Conservation (phyloP, 768 basidiomycete species). For the Tubosaeta brunneosetosa region DNA sequence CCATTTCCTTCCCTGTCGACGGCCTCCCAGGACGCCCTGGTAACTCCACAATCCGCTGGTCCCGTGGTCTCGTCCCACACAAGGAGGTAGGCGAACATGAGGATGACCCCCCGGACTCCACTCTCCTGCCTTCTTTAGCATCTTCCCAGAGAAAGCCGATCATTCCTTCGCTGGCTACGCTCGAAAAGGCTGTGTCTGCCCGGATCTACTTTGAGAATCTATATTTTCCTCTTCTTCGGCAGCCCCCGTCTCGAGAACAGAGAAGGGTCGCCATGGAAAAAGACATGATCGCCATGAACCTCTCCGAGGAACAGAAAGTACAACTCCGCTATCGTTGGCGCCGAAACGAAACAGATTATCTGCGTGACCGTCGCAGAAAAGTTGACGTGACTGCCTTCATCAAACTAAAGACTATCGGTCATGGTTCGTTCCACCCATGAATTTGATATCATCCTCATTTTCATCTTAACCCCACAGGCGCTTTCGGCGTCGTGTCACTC, state of each 20-base stretch:
- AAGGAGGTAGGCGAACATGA: conserved; percentile 62
- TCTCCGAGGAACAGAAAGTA: conserved; percentile 68
- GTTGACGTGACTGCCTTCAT: conserved; percentile 83
- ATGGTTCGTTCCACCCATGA: conserved; percentile 51
- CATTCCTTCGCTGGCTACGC: conserved; percentile 80
- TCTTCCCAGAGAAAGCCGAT: conserved; percentile 53
- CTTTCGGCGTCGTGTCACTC: conserved; percentile 93
- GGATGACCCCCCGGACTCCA: conserved; percentile 31
- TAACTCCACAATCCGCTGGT: conserved; percentile 59
- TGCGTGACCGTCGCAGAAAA: conserved; percentile 78
- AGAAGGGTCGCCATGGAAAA: conserved; percentile 82
- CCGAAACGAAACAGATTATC: conserved; percentile 85
- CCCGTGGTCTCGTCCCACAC: conserved; percentile 56
- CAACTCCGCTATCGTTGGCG: conserved; percentile 70
- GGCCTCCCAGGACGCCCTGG: conserved; percentile 53
- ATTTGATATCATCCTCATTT: conserved; percentile 21
- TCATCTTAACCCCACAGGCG: conserved; percentile 51
- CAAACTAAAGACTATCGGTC: conserved; percentile 91
- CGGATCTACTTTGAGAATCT: conserved; percentile 93
- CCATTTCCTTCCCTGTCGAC: conserved; percentile 37
- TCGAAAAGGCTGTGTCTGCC: conserved; percentile 90
- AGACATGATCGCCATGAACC: conserved; percentile 73
- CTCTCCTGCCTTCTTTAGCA: conserved; percentile 27
- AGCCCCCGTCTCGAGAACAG: conserved; percentile 81
- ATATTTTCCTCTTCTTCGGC: conserved; percentile 81